Conservation (phyloP, 441 rosid species). For the Cnidoscolus chayamansa region DNA sequence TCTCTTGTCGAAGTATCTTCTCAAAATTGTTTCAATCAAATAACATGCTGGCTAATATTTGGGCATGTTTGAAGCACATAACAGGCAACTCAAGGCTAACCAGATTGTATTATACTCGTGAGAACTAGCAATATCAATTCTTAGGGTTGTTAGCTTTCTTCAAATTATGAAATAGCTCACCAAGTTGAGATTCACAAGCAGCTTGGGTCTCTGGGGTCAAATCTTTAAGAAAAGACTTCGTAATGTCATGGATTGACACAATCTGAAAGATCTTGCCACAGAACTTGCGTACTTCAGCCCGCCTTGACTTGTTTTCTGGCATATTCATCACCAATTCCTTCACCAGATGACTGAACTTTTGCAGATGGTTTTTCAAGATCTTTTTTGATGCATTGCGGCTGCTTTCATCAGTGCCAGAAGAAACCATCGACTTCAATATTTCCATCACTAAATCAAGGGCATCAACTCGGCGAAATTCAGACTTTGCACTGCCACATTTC, state of each 20-base stretch:
- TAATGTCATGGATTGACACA: conserved; percentile 44
- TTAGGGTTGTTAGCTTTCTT: conserved; percentile 34
- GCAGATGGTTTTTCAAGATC: conserved; percentile 46
- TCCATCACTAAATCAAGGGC: conserved; percentile 73
- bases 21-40: neutral
- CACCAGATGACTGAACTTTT: conserved; percentile 47
- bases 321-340: conserved; percentile 54
- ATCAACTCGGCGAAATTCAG: conserved; percentile 72
- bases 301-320: conserved; percentile 70
- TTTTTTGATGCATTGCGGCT: conserved; percentile 45
- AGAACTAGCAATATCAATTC: neutral
- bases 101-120: neutral
- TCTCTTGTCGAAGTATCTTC: neutral
- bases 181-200: conserved; percentile 68
- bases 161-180: conserved; percentile 52
- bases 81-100: neutral
- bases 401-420: conserved; percentile 36
- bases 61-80: neutral
- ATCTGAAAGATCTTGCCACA: conserved; percentile 63
- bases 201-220: conserved; percentile 49
- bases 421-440: conserved; percentile 55
- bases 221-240: conserved; percentile 55
- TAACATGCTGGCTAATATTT: neutral
- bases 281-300: conserved; percentile 70
- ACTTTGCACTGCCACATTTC: conserved; percentile 54